Evolutionary conservation across 495 filamentous ascomycete species (phyloP).

Genomic region (Penicillium arizonense): DNA sequence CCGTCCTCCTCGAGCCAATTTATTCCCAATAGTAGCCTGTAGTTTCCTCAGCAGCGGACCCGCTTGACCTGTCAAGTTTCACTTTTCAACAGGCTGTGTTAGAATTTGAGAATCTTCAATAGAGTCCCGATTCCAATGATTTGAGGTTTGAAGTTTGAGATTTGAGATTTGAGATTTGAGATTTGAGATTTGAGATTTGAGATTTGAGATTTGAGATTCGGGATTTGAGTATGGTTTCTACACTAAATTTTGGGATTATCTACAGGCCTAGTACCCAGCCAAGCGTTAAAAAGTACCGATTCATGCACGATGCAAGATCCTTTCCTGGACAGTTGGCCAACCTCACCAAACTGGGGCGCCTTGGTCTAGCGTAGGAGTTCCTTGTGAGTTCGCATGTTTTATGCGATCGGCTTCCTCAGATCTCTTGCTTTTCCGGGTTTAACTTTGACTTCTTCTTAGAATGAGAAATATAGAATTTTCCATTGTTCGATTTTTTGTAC

Average conservation of each 20-base stretch:
- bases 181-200: neutral
- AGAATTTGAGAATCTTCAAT: neutral
- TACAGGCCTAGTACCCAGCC: conserved; percentile 7
- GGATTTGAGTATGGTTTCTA: neutral
- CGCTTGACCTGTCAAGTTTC: conserved; percentile 28
- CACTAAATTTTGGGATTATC: neutral
- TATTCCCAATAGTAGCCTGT: conserved; percentile 21
- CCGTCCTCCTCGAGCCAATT: conserved; percentile 12
- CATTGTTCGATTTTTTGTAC: neutral
- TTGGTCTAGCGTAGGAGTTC: no score
- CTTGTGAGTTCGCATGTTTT: neutral
- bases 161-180: neutral
- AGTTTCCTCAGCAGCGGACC: conserved; percentile 14
- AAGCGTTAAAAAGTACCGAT: conserved; percentile 18
- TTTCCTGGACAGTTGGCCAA: neutral
- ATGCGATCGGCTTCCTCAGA: conserved; percentile 20
- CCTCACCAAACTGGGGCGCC: neutral
- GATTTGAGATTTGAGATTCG: neutral
- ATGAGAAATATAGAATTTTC: neutral
- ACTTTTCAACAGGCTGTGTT: conserved; percentile 14
- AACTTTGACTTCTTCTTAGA: neutral
- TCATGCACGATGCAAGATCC: conserved; percentile 24
- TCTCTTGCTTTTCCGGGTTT: neutral
- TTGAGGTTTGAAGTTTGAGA: neutral
- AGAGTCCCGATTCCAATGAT: neutral